A percentile compares a stretch with the other conserved stretches of the same genome.
Conservation (phyloP, 164 flowering plant genomes). For the Sedum album region DNA sequence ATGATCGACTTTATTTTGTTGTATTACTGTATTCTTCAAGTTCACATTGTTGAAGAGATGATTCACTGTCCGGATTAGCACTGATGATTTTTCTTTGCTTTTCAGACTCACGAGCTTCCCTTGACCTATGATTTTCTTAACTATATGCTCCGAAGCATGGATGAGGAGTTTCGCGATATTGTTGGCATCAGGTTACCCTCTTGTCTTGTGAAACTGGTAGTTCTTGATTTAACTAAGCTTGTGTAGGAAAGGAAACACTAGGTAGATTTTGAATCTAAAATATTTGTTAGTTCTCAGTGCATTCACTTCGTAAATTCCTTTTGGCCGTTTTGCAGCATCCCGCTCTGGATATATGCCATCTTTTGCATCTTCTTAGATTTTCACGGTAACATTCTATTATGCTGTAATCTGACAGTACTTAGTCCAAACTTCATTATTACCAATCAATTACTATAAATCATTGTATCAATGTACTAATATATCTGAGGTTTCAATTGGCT, state of each 20-base stretch:
- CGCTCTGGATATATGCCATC: slow-evolving; percentile 79
- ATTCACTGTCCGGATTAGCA: too few species aligned
- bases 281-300: slow-evolving; percentile 1
- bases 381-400: slow-evolving; percentile 68
- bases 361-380: slow-evolving; percentile 55
- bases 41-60: too few species aligned
- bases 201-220: not conserved
- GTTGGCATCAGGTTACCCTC: slow-evolving; percentile 70
- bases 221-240: not conserved
- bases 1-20: too few species aligned
- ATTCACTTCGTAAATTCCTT: not conserved
- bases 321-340: slow-evolving; percentile 50
- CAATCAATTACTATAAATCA: too few species aligned
- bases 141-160: slow-evolving; percentile 92
- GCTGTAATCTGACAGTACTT: too few species aligned
- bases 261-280: not conserved
- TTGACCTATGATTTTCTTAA: slow-evolving; percentile 73
- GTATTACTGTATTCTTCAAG: too few species aligned
- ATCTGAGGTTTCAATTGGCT: not conserved
- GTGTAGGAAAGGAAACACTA: not conserved
- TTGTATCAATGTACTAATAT: not conserved
- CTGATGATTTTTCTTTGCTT: not conserved
- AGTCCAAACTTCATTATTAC: too few species aligned
- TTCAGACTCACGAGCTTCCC: slow-evolving; percentile 77
- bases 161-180: slow-evolving; percentile 85